Percentiles rank a stretch among this genome's conserved stretches.
Evolutionary conservation across 2,329 filamentous ascomycete species (phyloP).

Genomic region (Aspergillus tamarii): DNA sequence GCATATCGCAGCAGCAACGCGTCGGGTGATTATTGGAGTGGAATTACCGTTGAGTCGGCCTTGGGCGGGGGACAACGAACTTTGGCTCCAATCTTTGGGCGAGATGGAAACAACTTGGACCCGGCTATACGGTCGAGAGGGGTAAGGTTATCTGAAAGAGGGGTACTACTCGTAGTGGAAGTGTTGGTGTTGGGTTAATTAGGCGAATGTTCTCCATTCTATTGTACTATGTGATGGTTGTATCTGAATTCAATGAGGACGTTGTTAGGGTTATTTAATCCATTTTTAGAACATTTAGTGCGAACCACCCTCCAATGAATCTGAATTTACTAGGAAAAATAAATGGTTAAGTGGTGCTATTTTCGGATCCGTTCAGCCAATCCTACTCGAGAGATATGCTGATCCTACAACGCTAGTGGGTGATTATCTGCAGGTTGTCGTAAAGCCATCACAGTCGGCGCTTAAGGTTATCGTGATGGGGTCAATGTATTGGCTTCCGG

Average conservation of each 20-base stretch:
- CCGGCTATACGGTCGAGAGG: neutral
- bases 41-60: slow-evolving; percentile 12
- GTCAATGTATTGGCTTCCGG: slow-evolving; percentile 18
- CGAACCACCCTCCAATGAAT: neutral
- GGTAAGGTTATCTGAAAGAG: neutral
- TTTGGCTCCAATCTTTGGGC: slow-evolving; percentile 28
- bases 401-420: neutral
- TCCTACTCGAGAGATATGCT: neutral
- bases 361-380: slow-evolving; percentile 4
- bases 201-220: neutral
- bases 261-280: neutral
- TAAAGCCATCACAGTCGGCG: slow-evolving; percentile 12
- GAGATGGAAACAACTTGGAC: neutral
- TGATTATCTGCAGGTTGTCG: neutral
- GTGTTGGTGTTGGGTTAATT: neutral
- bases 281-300: neutral
- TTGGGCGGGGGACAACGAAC: slow-evolving; percentile 35
- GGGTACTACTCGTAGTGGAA: neutral
- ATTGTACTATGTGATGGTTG: neutral
- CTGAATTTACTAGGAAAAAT: neutral
- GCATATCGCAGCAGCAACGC: neutral
- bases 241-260: neutral
- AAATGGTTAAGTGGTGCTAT: slow-evolving; percentile 7
- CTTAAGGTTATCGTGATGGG: slow-evolving; percentile 20
- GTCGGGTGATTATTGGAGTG: slow-evolving; percentile 5